Base-by-base conservation (phyloP, 2,329 filamentous ascomycete species). In the Fusarium secorum region DNA sequence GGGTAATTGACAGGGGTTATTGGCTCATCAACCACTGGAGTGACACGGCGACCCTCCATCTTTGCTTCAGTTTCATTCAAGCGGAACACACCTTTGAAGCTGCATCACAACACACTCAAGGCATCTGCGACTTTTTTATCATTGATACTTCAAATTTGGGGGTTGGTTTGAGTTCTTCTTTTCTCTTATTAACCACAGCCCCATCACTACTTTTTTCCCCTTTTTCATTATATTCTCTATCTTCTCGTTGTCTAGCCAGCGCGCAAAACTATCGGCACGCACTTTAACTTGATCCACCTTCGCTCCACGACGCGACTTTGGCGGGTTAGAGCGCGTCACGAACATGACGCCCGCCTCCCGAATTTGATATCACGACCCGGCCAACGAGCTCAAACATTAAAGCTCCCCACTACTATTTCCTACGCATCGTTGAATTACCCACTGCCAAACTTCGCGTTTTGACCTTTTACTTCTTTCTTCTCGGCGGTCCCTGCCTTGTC, bases 331-430 rank as follows among this genome's bases (percentile, higher is more conserved):
- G 78, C 79, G 79, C 78, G 79, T 81, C 80, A 81, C 79, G 80
- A 79, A 76, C 75, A 81, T 79, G 77, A 78, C 78, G 76, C 79
- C 80, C 69, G 78, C 78, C 79, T 78, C 78, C 74, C 74, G 63
- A 75, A 72, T 80, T 79, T 77, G 74, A 79, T 71, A 70, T 68
- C 71, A 70, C 72, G 67, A 68, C 70, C 64, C 68, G 68, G 68
- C 68, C 67, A 72, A 74, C 72, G 58, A 70, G 66, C 53, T 65
- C 59, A 45, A 73, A 33, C 55, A 63, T 70, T 64, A 41, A 72
- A 61, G 53, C 71, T 74, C 60, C 49, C 57, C 60, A 66, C 62
- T 51, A 56, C 54, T n/a, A 52, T 48, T 46, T 48, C 39, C 54
- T 65, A 52, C 61, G 33, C 38, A 65, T 70, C 35, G 54, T 64